Evolutionary conservation across 2,329 filamentous ascomycete genomes (phyloP), one percentile per base, ranked within the genome.

Genomic region (Aspergillus pseudoterreus): DNA sequence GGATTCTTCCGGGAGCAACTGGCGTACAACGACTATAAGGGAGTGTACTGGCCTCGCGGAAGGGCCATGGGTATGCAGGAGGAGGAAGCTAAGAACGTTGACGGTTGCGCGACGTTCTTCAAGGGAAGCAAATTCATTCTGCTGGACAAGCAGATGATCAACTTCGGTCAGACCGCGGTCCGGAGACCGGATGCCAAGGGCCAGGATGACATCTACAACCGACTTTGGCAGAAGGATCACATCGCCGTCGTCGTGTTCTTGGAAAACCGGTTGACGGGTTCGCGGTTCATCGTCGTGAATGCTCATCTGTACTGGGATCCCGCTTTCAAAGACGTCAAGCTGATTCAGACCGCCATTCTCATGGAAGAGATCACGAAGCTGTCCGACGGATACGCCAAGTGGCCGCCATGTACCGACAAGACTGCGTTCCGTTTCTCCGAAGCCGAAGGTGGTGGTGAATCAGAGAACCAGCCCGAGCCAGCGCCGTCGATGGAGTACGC

Each of bases 191-290:
- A 97, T 68, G 96, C 96, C 84, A 97, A 97, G 75, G 90, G 92
- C 51, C 90, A 95, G 64, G 90, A 95, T 67, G 94, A 99, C 64
- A 92, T 97, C 51, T 97, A 96, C 80, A 99, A 99, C 70, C 88
- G 94, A 24, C 88, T 99, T 54, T 97, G 96, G 94, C 92, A 92
- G 55, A 90, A 94, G 74, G 94, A 99, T 78, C 92, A 97, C 68
- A 96, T 99, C 70, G 94, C 88, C 14, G 87, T 96, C 44, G 83
- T 96, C 44, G 85, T 88, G 50, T 95, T 97, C 76, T 83, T 99
- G 56, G 94, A 99, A 72, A 96, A 95, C 64, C 84, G 92, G 35
- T 77, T 83, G 54, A 96, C 92, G 0, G 94, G 94, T n/a, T 86
- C 90, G 12, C 86, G 94, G 51, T 77, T 97, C 64, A 95, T 99